Conservation (phyloP, 1,284 basidiomycete genomes). For the Sphagnurus paluster region DNA sequence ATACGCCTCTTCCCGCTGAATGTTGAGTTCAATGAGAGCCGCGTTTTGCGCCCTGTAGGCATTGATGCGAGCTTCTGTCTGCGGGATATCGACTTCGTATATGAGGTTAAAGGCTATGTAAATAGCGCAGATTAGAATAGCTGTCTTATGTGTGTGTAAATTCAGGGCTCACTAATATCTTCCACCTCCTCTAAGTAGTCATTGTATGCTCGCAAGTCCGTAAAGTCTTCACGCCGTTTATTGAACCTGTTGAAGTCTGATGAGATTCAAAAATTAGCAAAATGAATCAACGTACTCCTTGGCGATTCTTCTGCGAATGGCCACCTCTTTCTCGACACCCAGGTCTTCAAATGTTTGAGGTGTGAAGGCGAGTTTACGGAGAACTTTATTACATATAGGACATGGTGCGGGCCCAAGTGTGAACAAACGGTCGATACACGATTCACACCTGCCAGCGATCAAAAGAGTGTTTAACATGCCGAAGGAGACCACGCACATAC, state of each 20-base stretch:
- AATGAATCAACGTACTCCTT: constrained; percentile 59
- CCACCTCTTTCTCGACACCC: constrained; percentile 94
- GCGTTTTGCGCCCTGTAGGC: constrained; percentile 83
- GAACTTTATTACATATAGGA: constrained; percentile 88
- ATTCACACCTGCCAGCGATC: constrained; percentile 76
- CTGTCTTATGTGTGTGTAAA: constrained; percentile 2
- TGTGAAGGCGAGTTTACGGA: constrained; percentile 92
- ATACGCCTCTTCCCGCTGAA: constrained; percentile 76
- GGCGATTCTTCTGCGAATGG: constrained; percentile 82
- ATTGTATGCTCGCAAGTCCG: constrained; percentile 83
- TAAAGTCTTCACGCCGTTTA: constrained; percentile 90
- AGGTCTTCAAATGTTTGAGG: constrained; percentile 98
- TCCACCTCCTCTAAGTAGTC: constrained; percentile 97
- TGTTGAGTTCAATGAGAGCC: constrained; percentile 75
- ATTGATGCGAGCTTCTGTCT: constrained; percentile 84
- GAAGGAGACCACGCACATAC: constrained; percentile 42
- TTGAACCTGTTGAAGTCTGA: constrained; percentile 71
- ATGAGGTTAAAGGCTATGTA: constrained; percentile 90
- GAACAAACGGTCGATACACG: constrained; percentile 96
- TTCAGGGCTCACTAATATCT: constrained; percentile 76
- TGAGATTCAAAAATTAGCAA: not conserved
- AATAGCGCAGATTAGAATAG: constrained; percentile 3
- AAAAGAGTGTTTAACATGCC: not conserved
- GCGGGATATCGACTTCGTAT: constrained; percentile 83
- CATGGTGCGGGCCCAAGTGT: constrained; percentile 96